Evolutionary conservation across 2,329 filamentous ascomycete genomes (phyloP).

Genomic region (Ophiostoma ips): DNA sequence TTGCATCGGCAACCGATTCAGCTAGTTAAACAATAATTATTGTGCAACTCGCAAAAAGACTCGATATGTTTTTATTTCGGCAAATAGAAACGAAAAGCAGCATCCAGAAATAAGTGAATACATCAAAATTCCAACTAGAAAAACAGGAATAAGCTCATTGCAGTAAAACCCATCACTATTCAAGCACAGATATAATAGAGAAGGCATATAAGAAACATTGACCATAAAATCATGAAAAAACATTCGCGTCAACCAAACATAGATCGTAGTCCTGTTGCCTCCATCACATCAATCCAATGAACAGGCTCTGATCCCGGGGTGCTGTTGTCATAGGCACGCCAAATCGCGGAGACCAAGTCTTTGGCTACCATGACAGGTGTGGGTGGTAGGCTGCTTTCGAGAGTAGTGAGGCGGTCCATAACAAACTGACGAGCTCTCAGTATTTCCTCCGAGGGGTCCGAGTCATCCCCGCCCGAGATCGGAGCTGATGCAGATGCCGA

Average conservation of each 20-base stretch:
- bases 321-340: background rate
- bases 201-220: too few species aligned
- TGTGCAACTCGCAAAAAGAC: too few species aligned
- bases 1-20: too few species aligned
- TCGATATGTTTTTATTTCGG: too few species aligned
- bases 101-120: too few species aligned
- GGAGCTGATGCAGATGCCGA: background rate
- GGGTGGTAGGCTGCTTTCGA: background rate
- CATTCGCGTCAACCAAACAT: background rate
- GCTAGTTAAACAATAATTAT: too few species aligned
- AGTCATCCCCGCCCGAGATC: background rate
- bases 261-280: background rate
- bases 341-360: background rate
- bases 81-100: too few species aligned
- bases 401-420: background rate
- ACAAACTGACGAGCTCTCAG: background rate
- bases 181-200: too few species aligned
- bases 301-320: background rate
- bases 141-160: too few species aligned
- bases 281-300: background rate
- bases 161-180: too few species aligned
- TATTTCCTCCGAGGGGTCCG: background rate
- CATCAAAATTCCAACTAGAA: too few species aligned
- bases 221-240: background rate
- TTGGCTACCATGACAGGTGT: background rate